A percentile compares a stretch with the other conserved stretches of the same genome.
phyloP scores from a whole-genome alignment of 305 asterid species.

The Ajuga reptans region DNA sequence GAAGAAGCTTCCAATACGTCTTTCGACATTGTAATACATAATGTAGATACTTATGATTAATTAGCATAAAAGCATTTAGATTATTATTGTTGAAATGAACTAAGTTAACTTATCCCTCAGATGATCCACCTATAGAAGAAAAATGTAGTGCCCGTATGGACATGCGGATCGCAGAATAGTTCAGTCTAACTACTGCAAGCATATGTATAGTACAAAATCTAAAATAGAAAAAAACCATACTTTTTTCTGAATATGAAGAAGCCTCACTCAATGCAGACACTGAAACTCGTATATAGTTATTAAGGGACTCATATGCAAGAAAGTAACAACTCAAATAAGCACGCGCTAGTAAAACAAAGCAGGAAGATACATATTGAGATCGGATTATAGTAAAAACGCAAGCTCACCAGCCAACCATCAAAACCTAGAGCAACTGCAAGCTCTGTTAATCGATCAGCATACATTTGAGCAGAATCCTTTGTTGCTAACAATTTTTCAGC shows the following conservation, averaged over 20 bases:
- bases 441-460: slow-evolving; percentile 75
- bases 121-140: neutral
- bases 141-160: neutral
- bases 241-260: neutral
- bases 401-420: slow-evolving; percentile 96
- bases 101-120: neutral
- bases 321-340: neutral
- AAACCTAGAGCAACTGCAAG: slow-evolving; percentile 82
- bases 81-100: neutral
- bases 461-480: slow-evolving; percentile 58
- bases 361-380: neutral
- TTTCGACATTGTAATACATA: neutral
- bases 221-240: neutral
- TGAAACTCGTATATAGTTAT: neutral
- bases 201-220: neutral
- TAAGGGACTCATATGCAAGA: neutral
- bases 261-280: neutral
- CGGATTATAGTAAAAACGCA: neutral
- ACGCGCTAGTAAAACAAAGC: neutral
- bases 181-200: neutral
- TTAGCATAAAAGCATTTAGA: neutral
- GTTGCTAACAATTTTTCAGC: slow-evolving; percentile 57
- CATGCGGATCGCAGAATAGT: neutral
- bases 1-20: neutral
- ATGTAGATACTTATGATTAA: neutral